Percentiles rank a stretch among this genome's conserved stretches.
phyloP scores from a whole-genome alignment of 2,329 filamentous ascomycete genomes.

The Aspergillus sp. region DNA sequence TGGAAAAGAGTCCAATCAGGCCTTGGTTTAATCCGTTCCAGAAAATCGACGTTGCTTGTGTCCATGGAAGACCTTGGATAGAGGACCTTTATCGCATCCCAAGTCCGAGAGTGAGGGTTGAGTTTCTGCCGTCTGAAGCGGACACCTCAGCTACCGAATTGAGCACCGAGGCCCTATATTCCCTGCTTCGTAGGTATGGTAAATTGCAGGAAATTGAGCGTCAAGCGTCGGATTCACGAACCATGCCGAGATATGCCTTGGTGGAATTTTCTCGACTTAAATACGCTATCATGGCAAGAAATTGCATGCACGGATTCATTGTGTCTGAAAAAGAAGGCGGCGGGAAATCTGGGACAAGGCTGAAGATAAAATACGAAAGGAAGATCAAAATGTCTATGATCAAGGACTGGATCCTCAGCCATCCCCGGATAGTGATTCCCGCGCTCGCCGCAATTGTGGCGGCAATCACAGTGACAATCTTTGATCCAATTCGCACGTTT shows the following conservation, averaged over 20 bases:
- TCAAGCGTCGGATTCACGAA: slow-evolving; percentile 81
- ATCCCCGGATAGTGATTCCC: slow-evolving; percentile 85
- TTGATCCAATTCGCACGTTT: slow-evolving; percentile 90
- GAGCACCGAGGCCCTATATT: slow-evolving; percentile 81
- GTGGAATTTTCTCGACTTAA: slow-evolving; percentile 70
- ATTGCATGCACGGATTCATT: slow-evolving; percentile 82
- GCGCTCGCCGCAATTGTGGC: slow-evolving; percentile 75
- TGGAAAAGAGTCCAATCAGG: slow-evolving; percentile 67
- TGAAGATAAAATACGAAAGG: slow-evolving; percentile 80
- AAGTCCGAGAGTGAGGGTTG: slow-evolving; percentile 68
- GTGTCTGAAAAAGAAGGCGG: slow-evolving; percentile 66
- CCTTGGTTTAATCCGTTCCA: slow-evolving; percentile 89
- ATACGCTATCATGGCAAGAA: slow-evolving; percentile 81
- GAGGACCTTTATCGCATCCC: slow-evolving; percentile 87
- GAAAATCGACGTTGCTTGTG: slow-evolving; percentile 64
- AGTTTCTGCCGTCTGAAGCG: slow-evolving; percentile 71
- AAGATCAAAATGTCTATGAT: slow-evolving; percentile 73
- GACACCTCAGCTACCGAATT: slow-evolving; percentile 72
- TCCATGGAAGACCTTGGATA: slow-evolving; percentile 84
- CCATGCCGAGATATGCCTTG: slow-evolving; percentile 72
- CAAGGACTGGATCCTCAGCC: slow-evolving; percentile 79
- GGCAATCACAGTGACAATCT: slow-evolving; percentile 77
- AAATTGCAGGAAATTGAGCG: slow-evolving; percentile 81
- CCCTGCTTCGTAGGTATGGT: slow-evolving; percentile 82
- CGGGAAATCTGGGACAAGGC: slow-evolving; percentile 67